Evolutionary conservation across 1,284 basidiomycete species (phyloP).

Genomic region (Vanrija sp.): DNA sequence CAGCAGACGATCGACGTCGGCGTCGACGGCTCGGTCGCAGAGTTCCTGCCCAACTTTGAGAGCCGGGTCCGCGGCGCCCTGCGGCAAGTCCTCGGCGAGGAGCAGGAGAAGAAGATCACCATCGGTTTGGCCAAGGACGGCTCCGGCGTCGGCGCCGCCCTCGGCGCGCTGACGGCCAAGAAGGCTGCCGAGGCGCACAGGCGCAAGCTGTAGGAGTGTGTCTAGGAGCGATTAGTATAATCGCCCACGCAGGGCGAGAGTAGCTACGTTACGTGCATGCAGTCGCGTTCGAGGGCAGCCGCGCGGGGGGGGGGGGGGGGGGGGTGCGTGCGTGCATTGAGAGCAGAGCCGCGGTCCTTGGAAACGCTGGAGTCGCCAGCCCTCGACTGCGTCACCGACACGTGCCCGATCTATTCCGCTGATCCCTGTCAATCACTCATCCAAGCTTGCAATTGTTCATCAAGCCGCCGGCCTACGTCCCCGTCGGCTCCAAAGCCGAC

Average conservation of each 20-base stretch:
- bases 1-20: slow-evolving; percentile 65
- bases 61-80: slow-evolving; percentile 69
- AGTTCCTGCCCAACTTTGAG: slow-evolving; percentile 85
- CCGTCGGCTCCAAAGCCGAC: no score
- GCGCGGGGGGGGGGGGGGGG: no score
- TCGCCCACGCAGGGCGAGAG: neutral
- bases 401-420: no score
- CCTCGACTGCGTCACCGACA: no score
- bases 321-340: neutral
- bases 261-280: neutral
- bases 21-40: slow-evolving; percentile 86
- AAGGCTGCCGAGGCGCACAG: slow-evolving; percentile 36
- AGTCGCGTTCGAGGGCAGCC: neutral
- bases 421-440: no score
- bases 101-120: slow-evolving; percentile 71
- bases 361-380: no score
- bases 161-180: slow-evolving; percentile 50
- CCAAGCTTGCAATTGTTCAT: no score
- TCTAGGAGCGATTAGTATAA: neutral
- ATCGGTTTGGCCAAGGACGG: slow-evolving; percentile 96
- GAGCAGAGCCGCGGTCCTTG: no score
- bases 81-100: slow-evolving; percentile 68
- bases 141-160: slow-evolving; percentile 74
- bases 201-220: neutral
- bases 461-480: no score